phyloP scores from a whole-genome alignment of 345 rosid genomes.

The Pugionium cornutum region DNA sequence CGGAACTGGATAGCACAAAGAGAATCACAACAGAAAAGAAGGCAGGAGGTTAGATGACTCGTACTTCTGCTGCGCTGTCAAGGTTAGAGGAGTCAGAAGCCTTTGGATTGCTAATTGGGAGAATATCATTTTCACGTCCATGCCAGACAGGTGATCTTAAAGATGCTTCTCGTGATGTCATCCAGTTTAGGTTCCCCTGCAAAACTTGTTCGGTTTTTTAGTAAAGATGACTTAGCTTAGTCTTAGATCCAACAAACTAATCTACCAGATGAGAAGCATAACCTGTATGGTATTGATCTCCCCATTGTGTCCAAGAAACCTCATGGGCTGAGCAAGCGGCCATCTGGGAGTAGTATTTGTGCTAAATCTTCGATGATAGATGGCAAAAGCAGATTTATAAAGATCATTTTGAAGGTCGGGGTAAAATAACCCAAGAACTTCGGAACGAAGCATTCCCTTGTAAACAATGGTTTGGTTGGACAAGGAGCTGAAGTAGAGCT shows the following conservation, averaged over 20 bases:
- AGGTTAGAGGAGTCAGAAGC: constrained; percentile 98
- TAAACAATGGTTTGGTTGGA: constrained; percentile 94
- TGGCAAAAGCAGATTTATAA: constrained; percentile 85
- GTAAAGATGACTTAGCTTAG: constrained; percentile 14
- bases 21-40: constrained; percentile 19
- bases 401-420: constrained; percentile 75
- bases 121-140: constrained; percentile 94
- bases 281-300: constrained; percentile 99
- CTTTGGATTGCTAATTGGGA: constrained; percentile 91
- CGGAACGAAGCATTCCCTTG: constrained; percentile 99
- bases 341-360: constrained; percentile 99
- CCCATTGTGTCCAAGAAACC: constrained; percentile 99
- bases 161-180: constrained; percentile 94
- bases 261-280: constrained; percentile 26
- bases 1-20: constrained; percentile 16
- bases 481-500: constrained; percentile 90
- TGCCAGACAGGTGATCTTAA: constrained; percentile 92
- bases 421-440: constrained; percentile 90
- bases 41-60: constrained; percentile 31
- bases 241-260: constrained; percentile 20
- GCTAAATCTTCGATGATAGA: constrained; percentile 95
- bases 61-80: constrained; percentile 95
- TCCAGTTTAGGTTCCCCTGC: constrained; percentile 99
- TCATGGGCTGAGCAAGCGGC: constrained; percentile 99
- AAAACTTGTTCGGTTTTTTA: constrained; percentile 32